phyloP scores from a whole-genome alignment of 352 stramenopile genomes.

The Achlya hypogyna region DNA sequence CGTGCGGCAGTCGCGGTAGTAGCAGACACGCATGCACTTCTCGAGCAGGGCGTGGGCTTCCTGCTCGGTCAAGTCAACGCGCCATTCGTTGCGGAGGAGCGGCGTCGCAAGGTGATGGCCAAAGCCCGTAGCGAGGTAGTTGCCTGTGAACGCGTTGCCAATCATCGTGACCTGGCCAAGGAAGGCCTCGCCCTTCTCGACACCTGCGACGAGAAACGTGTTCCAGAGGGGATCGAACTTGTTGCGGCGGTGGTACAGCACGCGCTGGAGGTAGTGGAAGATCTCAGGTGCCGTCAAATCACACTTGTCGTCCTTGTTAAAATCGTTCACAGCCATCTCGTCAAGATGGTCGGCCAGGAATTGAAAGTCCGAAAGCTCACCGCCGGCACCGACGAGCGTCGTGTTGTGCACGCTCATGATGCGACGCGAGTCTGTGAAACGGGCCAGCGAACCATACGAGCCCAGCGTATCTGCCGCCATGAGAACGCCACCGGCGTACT shows the following conservation, averaged over 20 bases:
- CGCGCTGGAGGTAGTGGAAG: slow-evolving; percentile 95
- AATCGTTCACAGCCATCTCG: slow-evolving; percentile 91
- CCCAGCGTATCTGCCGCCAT: slow-evolving; percentile 97
- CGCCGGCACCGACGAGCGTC: slow-evolving; percentile 92
- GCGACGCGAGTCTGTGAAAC: slow-evolving; percentile 92
- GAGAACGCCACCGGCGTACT: slow-evolving; percentile 94
- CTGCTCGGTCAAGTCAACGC: slow-evolving; percentile 86
- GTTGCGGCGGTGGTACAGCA: slow-evolving; percentile 98
- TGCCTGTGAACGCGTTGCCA: slow-evolving; percentile 94
- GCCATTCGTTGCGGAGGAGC: slow-evolving; percentile 93
- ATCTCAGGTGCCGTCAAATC: slow-evolving; percentile 90
- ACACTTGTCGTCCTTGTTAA: slow-evolving; percentile 92
- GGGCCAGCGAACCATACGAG: slow-evolving; percentile 95
- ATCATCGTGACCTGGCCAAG: slow-evolving; percentile 97
- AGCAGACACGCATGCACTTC: slow-evolving; percentile 96
- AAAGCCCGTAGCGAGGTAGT: slow-evolving; percentile 97
- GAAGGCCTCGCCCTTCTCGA: slow-evolving; percentile 87
- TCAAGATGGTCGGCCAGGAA: slow-evolving; percentile 92
- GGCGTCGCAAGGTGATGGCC: slow-evolving; percentile 95
- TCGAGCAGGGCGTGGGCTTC: slow-evolving; percentile 93
- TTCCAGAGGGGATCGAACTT: slow-evolving; percentile 99
- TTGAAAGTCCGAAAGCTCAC: slow-evolving; percentile 98
- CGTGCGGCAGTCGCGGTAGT: slow-evolving; percentile 97
- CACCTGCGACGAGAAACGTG: slow-evolving; percentile 93
- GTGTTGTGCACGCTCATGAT: slow-evolving; percentile 79